These are phyloP conservation scores for Rosa lucieae DNA, from an alignment of 306 rosid species.

Conservation along the genomic window DNA sequence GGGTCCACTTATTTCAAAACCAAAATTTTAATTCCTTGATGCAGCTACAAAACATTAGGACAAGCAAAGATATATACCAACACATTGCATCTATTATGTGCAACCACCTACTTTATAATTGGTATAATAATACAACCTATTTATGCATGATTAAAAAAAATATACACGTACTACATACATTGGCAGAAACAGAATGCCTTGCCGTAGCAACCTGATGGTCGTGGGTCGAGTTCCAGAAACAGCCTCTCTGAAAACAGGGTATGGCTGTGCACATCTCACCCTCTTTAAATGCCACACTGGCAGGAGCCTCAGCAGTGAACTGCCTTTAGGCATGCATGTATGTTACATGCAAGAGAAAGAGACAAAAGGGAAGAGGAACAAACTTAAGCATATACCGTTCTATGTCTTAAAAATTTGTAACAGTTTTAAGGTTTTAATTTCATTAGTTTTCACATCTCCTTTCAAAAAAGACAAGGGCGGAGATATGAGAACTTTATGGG, in stretches of 20 bases:
- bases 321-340: not conserved
- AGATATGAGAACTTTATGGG: not conserved
- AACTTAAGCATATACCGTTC: not conserved
- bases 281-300: not conserved
- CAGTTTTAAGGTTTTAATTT: not conserved
- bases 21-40: not conserved
- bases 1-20: not conserved
- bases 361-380: not conserved
- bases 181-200: constrained; percentile 1
- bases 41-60: not conserved
- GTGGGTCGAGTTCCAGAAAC: not conserved
- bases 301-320: not conserved
- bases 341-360: not conserved
- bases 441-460: not conserved
- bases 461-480: not conserved
- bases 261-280: not conserved
- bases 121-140: not conserved
- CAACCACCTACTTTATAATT: not conserved
- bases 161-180: not conserved
- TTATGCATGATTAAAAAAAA: not conserved
- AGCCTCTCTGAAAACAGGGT: not conserved
- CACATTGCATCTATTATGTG: not conserved
- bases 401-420: not conserved
- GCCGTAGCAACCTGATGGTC: constrained; percentile 3
- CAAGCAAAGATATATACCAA: not conserved